A percentile compares a stretch with the other conserved stretches of the same genome.
Evolutionary conservation across 2,329 filamentous ascomycete genomes (phyloP).

Genomic region (Arthrocladium fulminans): DNA sequence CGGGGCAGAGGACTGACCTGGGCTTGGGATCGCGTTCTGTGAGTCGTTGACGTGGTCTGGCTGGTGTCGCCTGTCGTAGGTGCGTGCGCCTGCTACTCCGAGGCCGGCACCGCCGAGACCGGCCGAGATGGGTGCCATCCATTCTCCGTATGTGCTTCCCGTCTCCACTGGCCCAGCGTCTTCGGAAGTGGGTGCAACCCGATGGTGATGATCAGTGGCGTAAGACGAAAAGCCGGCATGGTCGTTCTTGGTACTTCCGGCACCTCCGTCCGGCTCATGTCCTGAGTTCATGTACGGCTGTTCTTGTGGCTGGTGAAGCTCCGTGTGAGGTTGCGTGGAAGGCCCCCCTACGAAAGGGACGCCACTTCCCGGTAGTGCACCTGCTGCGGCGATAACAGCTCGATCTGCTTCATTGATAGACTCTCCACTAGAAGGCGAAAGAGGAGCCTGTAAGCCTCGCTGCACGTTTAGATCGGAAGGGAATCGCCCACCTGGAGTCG

Average conservation of each 20-base stretch:
- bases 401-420: constrained; percentile 56
- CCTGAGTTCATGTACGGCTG: constrained; percentile 4
- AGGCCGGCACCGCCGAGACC: constrained; percentile 16
- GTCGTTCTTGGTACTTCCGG: constrained; percentile 1
- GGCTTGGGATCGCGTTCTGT: constrained; percentile 7
- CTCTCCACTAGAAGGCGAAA: constrained; percentile 72
- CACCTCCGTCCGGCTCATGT: constrained; percentile 8
- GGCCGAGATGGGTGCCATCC: constrained; percentile 44
- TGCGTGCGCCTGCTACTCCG: constrained; percentile 19
- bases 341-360: constrained; percentile 19
- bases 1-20: constrained; percentile 5
- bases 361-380: constrained; percentile 44
- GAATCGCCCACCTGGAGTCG: constrained; percentile 90
- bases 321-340: constrained; percentile 15
- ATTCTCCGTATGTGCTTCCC: constrained; percentile 42
- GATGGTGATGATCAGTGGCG: constrained; percentile 18
- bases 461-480: constrained; percentile 87
- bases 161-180: constrained; percentile 13
- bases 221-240: constrained; percentile 8
- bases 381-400: constrained; percentile 52
- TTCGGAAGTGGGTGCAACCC: constrained; percentile 15
- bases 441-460: constrained; percentile 69
- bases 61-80: constrained; percentile 13
- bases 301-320: constrained; percentile 10
- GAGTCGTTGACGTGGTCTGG: constrained; percentile 9